These are phyloP conservation scores for Colletotrichum viniferum DNA, from an alignment of 2,329 filamentous ascomycete species.

Conservation along the genomic window DNA sequence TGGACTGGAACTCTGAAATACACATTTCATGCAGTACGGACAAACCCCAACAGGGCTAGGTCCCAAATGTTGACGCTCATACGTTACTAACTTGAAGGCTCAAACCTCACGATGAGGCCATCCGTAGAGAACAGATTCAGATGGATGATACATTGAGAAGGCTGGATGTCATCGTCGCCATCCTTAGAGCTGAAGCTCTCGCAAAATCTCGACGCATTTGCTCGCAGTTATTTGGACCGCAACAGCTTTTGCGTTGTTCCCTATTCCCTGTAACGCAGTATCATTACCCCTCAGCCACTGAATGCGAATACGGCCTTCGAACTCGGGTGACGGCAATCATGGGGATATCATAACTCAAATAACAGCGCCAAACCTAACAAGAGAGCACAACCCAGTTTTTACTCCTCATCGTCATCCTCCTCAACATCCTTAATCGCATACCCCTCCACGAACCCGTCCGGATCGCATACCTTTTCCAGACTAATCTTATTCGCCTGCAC, in stretches of 20 bases:
- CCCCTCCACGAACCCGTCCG: constrained; percentile 74
- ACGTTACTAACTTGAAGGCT: background rate
- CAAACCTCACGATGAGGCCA: background rate
- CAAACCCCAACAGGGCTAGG: background rate
- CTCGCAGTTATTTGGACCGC: background rate
- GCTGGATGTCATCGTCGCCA: rapidly evolving
- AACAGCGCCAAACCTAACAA: background rate
- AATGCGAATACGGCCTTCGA: background rate
- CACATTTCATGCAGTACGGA: background rate
- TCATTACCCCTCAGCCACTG: background rate
- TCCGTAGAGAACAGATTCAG: background rate
- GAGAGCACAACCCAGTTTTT: background rate
- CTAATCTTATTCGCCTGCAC: constrained; percentile 65
- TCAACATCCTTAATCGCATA: constrained; percentile 58
- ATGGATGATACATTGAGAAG: background rate
- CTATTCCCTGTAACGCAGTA: too few species aligned
- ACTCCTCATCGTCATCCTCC: constrained; percentile 35
- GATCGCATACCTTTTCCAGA: constrained; percentile 71
- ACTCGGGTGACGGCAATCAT: background rate
- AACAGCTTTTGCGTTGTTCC: background rate
- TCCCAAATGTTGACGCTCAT: background rate
- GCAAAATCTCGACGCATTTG: background rate
- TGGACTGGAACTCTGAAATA: background rate
- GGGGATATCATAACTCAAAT: background rate
- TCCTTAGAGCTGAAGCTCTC: background rate